These are phyloP conservation scores for Caloboletus firmus DNA, from an alignment of 1,284 basidiomycete species.

Conservation along the genomic window DNA sequence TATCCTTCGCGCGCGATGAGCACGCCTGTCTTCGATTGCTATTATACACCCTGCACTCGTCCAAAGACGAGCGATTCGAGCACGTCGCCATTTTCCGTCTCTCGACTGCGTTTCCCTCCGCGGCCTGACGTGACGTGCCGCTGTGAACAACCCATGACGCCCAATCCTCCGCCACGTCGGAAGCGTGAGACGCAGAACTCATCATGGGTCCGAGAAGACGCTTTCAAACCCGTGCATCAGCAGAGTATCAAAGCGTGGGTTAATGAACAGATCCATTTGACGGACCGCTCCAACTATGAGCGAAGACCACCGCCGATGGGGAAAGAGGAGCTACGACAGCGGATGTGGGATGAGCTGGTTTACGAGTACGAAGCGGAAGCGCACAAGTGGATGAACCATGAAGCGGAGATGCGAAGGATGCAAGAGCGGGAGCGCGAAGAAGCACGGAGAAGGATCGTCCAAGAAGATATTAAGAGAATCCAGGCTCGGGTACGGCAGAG, in stretches of 20 bases:
- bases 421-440: conserved; percentile 42
- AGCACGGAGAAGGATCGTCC: conserved; percentile 42
- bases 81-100: conserved; percentile 13
- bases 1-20: conserved; percentile 28
- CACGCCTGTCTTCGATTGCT: conserved; percentile 20
- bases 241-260: conserved; percentile 63
- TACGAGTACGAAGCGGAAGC: conserved; percentile 51
- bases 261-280: conserved; percentile 46
- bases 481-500: conserved; percentile 47
- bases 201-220: conserved; percentile 56
- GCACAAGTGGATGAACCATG: conserved; percentile 51
- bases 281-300: conserved; percentile 31
- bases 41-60: conserved; percentile 16
- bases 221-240: conserved; percentile 42
- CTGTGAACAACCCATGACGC: conserved; percentile 21
- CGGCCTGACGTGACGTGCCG: conserved; percentile 24
- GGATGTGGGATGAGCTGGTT: conserved; percentile 51
- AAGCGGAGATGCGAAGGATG: conserved; percentile 45
- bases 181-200: conserved; percentile 49
- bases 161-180: conserved; percentile 36
- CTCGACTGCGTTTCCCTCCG: conserved; percentile 26
- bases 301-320: conserved; percentile 23
- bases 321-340: conserved; percentile 36
- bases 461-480: conserved; percentile 49
- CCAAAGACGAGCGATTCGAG: conserved; percentile 27